Evolutionary conservation across 129 eudicot species (phyloP).

Genomic region (Flaveria sonorensis): DNA sequence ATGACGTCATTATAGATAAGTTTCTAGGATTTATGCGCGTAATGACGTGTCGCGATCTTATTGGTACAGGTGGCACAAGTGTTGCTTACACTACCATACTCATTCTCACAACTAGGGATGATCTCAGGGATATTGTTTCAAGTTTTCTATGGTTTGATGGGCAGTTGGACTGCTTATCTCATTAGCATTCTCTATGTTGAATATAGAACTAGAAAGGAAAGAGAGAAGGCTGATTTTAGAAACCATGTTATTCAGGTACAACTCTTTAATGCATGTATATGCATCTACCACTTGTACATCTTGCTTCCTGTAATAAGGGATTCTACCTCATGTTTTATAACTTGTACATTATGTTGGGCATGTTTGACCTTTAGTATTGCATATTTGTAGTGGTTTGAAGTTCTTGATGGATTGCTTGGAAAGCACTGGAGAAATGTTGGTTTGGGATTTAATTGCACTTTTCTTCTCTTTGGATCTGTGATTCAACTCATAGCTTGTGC

Average conservation of each 20-base stretch:
- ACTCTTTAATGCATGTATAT: conserved; percentile 27
- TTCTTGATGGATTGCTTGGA: conserved; percentile 97
- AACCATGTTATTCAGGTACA: conserved; percentile 97
- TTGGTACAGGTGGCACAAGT: conserved; percentile 90
- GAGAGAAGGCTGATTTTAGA: conserved; percentile 93
- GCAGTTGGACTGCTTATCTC: conserved; percentile 96
- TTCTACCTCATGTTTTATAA: neutral
- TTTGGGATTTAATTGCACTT: conserved; percentile 95
- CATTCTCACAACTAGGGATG: conserved; percentile 98
- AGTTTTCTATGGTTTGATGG: conserved; percentile 87
- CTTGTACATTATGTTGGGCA: neutral
- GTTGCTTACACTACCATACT: conserved; percentile 93
- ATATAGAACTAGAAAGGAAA: conserved; percentile 92
- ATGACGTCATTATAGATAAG: neutral
- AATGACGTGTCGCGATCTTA: neutral
- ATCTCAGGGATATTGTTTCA: conserved; percentile 79
- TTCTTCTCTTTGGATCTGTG: conserved; percentile 97
- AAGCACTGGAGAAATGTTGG: conserved; percentile 99
- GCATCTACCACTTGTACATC: conserved; percentile 16
- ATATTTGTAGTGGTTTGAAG: conserved; percentile 88
- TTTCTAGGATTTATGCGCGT: neutral
- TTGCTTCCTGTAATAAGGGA: neutral
- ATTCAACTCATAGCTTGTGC: conserved; percentile 99
- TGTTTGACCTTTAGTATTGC: neutral
- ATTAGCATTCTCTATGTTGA: conserved; percentile 91